phyloP scores from a whole-genome alignment of 139 green algal genomes.

The Pleodorina starrii region DNA sequence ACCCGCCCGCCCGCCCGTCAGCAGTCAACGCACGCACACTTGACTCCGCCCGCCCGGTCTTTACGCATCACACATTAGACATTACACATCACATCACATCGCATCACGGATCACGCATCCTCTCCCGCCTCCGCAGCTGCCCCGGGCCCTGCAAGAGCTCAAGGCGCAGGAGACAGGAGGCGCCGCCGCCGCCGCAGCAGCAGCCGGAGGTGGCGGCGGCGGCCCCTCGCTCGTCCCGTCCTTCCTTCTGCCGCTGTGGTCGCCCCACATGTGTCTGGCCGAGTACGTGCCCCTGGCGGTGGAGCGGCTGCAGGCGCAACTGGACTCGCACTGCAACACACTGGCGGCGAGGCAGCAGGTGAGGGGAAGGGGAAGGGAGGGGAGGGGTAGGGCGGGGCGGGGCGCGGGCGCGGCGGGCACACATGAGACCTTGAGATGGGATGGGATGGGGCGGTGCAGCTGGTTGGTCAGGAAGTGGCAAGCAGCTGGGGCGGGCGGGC shows the following conservation, averaged over 20 bases:
- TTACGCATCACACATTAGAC: too few species aligned
- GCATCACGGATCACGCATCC: too few species aligned
- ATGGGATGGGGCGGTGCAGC: too few species aligned
- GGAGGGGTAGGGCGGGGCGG: not conserved
- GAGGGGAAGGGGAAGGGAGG: not conserved
- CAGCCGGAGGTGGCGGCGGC: not conserved
- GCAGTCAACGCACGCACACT: too few species aligned
- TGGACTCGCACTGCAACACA: slow-evolving; percentile 20
- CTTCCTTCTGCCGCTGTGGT: slow-evolving; percentile 37
- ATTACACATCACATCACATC: too few species aligned
- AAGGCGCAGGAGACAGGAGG: not conserved
- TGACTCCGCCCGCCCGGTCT: too few species aligned
- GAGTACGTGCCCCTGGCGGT: slow-evolving; percentile 39
- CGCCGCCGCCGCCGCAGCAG: not conserved
- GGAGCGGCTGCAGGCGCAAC: slow-evolving; percentile 33
- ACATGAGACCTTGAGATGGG: too few species aligned
- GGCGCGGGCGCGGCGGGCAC: not conserved
- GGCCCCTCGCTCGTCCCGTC: not conserved
- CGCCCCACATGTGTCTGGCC: slow-evolving; percentile 42
- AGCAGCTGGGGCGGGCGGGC: too few species aligned
- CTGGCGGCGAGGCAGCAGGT: slow-evolving; percentile 5
- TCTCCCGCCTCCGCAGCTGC: not conserved
- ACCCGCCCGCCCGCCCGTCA: too few species aligned
- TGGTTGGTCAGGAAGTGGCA: too few species aligned
- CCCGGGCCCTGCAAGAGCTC: not conserved